phyloP scores from a whole-genome alignment of 805 yeast genomes.

The Sporopachydermia lactativora region DNA sequence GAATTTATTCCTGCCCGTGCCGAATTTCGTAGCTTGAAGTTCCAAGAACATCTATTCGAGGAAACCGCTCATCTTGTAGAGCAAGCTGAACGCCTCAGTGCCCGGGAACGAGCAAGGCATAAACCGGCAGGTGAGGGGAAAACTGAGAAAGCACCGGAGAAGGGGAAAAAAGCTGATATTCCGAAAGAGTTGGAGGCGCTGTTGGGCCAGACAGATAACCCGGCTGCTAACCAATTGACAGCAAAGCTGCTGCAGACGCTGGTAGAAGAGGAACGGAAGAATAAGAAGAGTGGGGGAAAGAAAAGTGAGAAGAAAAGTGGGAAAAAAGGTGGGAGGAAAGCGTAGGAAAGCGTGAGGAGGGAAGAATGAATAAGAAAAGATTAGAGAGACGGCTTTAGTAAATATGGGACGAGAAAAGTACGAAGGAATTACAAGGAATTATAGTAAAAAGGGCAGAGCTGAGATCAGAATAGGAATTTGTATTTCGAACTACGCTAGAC shows the following conservation, averaged over 20 bases:
- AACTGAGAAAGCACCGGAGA: background rate
- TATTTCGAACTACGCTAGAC: no score
- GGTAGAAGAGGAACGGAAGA: background rate
- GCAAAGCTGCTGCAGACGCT: background rate
- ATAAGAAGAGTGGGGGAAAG: background rate
- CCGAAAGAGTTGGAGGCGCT: background rate
- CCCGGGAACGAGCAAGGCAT: constrained; percentile 2
- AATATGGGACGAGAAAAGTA: no score
- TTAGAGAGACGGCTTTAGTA: background rate
- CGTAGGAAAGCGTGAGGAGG: background rate
- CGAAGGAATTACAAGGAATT: no score
- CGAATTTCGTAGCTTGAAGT: background rate
- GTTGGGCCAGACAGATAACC: background rate
- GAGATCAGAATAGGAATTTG: no score
- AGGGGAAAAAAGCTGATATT: background rate
- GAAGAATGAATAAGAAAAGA: background rate
- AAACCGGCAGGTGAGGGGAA: constrained; percentile 1
- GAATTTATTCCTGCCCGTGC: constrained; percentile 1
- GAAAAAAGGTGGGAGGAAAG: constrained; percentile 2
- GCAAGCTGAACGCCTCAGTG: background rate
- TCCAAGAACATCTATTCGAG: background rate
- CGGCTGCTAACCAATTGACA: constrained; percentile 1
- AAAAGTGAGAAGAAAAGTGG: background rate
- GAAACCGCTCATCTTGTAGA: background rate
- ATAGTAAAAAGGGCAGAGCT: no score